Evolutionary conservation across 1,284 basidiomycete genomes (phyloP).

Genomic region (Ganoderma leucocontextum): DNA sequence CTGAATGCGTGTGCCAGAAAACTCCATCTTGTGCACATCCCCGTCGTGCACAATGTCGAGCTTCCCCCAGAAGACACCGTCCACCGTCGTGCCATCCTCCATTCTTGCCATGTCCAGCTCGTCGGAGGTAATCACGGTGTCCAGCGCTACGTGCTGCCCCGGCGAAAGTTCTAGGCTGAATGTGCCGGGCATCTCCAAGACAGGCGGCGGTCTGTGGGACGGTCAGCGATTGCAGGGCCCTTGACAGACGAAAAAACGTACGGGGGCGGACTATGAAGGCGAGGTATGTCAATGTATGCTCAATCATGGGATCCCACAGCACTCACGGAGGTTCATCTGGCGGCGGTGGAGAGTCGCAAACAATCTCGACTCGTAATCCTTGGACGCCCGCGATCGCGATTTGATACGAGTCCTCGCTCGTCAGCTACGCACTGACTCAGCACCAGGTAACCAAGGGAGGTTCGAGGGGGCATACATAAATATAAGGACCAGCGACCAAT

Average conservation of each 20-base stretch:
- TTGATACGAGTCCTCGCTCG: conserved; percentile 83
- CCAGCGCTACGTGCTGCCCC: conserved; percentile 77
- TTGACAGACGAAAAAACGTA: conserved; percentile 47
- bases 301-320: background rate
- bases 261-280: conserved; percentile 66
- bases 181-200: conserved; percentile 84
- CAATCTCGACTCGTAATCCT: conserved; percentile 82
- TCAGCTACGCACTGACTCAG: conserved; percentile 56
- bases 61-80: conserved; percentile 85
- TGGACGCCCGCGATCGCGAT: conserved; percentile 81
- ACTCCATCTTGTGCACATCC: conserved; percentile 80
- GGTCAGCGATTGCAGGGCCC: conserved; percentile 10
- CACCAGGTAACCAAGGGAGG: conserved; percentile 5
- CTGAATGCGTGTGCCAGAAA: conserved; percentile 73
- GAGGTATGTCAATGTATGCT: conserved; percentile 25
- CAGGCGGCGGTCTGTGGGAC: conserved; percentile 70
- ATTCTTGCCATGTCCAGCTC: conserved; percentile 87
- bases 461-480: conserved; percentile 63
- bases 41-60: conserved; percentile 80
- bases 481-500: conserved; percentile 77
- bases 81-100: conserved; percentile 85
- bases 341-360: conserved; percentile 81
- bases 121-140: conserved; percentile 75
- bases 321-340: conserved; percentile 80
- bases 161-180: conserved; percentile 81